Base-by-base conservation (phyloP, 2,329 filamentous ascomycete species). In the Diaporthe nobilis region DNA sequence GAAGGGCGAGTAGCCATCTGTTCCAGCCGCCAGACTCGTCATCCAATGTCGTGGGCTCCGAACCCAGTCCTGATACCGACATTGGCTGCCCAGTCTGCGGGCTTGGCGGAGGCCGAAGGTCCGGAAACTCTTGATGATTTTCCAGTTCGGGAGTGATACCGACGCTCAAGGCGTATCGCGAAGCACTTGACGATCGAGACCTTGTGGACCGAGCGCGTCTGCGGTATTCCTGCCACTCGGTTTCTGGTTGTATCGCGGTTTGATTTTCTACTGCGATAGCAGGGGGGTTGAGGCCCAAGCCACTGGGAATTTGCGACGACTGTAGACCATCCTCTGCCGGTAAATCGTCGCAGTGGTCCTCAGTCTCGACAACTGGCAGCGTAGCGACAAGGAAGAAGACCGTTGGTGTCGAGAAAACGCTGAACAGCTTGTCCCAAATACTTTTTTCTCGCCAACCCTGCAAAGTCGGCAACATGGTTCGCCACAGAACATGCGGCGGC, bases 301-400 rank as follows among this genome's bases (percentile, higher is more conserved):
- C 79, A 10, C 78, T 78, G 37, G 82, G 78, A 17, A 78, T 75
- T 5, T 81, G 77, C 49, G 81, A 79, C 34, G 86, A 85, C 13
- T 81, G 75, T 9, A 82, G 68, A 13, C 78, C 80, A 5, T 85
- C 82, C 6, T 88, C 86, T 1, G 82, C 82, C 7, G 84, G 84
- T 4, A 87, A 84, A 17, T 91, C 89, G 10, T 89, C 87, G 28
- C 90, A 88, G 57, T 90, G 89, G 1, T 90, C 90, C 80, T 98
- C 96, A 1, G 90, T 90, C 80, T 98, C 96, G 8, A 98, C 94
- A 0, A 99, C 95, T 0, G 97, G 97, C 6, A 99, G 84, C 0
- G 97, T 99, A 63, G 97, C 92, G 0, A 96, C 96, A 5, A 99
- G 88, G 2, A 98, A 85, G 77, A 99, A 94, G 51, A 99, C 95